Evolutionary conservation across 495 filamentous ascomycete species (phyloP).

Genomic region (Opeltia flavorubescens): DNA sequence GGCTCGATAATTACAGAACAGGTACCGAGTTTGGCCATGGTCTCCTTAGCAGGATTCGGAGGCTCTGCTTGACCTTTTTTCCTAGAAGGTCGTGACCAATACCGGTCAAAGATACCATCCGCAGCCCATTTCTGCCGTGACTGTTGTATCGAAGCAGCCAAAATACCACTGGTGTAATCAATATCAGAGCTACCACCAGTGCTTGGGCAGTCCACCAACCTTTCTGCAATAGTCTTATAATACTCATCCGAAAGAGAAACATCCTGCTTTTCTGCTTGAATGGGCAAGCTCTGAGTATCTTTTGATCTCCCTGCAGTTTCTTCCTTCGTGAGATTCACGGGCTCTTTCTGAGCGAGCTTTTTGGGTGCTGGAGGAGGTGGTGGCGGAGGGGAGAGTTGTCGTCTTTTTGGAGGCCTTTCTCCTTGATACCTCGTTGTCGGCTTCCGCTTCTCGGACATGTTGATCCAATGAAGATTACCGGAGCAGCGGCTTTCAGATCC

Average conservation of each 20-base stretch:
- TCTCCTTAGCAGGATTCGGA: conserved; percentile 73
- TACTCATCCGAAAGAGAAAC: conserved; percentile 47
- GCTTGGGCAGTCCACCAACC: conserved; percentile 33
- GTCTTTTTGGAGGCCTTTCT: conserved; percentile 15
- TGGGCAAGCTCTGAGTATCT: conserved; percentile 60
- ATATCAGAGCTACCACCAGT: background rate
- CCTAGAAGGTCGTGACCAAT: conserved; percentile 84
- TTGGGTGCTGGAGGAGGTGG: conserved; percentile 21
- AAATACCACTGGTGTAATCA: conserved; percentile 50
- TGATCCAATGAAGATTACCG: background rate
- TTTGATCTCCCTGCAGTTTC: conserved; percentile 49
- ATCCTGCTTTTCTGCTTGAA: conserved; percentile 53
- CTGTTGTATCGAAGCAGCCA: conserved; percentile 65
- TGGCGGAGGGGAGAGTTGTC: conserved; percentile 14
- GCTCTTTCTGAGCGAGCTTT: conserved; percentile 18
- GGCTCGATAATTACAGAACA: conserved; percentile 78
- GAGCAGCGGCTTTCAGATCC: background rate
- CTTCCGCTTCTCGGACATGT: conserved; percentile 11
- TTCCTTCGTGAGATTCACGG: conserved; percentile 18
- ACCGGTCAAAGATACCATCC: conserved; percentile 81
- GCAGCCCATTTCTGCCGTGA: conserved; percentile 82
- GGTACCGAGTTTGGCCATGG: conserved; percentile 69
- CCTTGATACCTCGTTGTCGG: conserved; percentile 16
- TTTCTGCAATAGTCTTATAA: conserved; percentile 74
- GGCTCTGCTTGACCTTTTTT: conserved; percentile 55